phyloP scores from a whole-genome alignment of 2,329 filamentous ascomycete genomes.

The Ceratocystis papillata region DNA sequence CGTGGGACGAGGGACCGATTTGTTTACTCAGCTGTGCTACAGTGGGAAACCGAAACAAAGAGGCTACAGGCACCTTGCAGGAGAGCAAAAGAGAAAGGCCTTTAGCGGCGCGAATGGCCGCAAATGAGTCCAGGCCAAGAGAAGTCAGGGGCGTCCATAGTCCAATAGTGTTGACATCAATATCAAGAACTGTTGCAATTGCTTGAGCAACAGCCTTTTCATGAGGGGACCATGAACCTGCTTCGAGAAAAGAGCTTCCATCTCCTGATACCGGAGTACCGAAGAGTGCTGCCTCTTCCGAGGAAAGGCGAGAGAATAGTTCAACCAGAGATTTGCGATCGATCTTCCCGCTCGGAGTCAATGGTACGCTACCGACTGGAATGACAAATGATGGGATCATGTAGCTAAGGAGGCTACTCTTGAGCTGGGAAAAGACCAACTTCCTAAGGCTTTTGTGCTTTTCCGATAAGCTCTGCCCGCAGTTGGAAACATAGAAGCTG shows the following conservation, averaged over 20 bases:
- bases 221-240: slow-evolving; percentile 37
- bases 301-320: slow-evolving; percentile 34
- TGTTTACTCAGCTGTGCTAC: slow-evolving; percentile 47
- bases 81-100: slow-evolving; percentile 40
- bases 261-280: not conserved
- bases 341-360: slow-evolving; percentile 64
- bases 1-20: not conserved
- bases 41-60: slow-evolving; percentile 57
- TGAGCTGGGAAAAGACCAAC: slow-evolving; percentile 39
- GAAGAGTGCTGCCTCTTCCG: not conserved
- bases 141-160: slow-evolving; percentile 62
- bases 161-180: slow-evolving; percentile 39
- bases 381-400: slow-evolving; percentile 70
- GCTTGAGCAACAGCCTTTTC: slow-evolving; percentile 48
- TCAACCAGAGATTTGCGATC: slow-evolving; percentile 46
- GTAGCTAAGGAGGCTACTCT: slow-evolving; percentile 53
- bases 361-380: slow-evolving; percentile 57
- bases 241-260: not conserved
- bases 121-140: slow-evolving; percentile 76
- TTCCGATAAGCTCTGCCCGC: not conserved
- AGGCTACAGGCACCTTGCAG: slow-evolving; percentile 51
- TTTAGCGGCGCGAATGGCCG: slow-evolving; percentile 60
- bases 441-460: not conserved
- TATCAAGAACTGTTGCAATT: slow-evolving; percentile 42
- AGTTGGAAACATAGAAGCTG: slow-evolving; percentile 54